Evolutionary conservation across 164 flowering plant species (phyloP), one percentile per base, ranked within the genome.

Genomic region (Tinospora cordifolia): DNA sequence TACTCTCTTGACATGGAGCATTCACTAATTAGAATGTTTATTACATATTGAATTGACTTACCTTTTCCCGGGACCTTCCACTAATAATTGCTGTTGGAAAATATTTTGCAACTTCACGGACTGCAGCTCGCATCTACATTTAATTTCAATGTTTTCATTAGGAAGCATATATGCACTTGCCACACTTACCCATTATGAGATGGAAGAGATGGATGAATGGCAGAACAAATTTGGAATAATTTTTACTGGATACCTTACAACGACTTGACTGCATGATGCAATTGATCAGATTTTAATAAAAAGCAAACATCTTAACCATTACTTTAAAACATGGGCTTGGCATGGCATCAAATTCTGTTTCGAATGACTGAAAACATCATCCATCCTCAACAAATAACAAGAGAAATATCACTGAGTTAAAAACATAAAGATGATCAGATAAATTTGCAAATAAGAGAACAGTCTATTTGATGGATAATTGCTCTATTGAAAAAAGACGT

Each of bases 31-130:
- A 30, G 36, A 30, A 30, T 7, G 14, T 44, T 44, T 9, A 14
- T 44, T 60, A 21, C 63, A 27, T 6, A 15, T 64, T 36, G 10
- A 19, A 62, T 34, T 0, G 36, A 34, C 12, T 60, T 69, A 84
- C 87, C 85, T 83, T 84, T 8, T 80, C 78, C 9, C 79, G 63
- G 27, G 77, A 21, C 59, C 87, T 79, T 69, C 87, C 86, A 60
- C 82, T 79, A 17, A 84, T 71, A 54, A 84, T 84, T 13, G 87
- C 84, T 4, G 87, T 84, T 0, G 87, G 86, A 39, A 81, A 83
- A 36, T 62, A 41, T 13, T 44, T 39, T 2, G 86, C 84, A 47
- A 83, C 83, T n/a, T 80, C 74, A 17, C 69, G 46, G 0, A 84
- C 78, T 0, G 82, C 82, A 1, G 67, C 8, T 1, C 86, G 79